Percentiles rank a stretch among this genome's conserved stretches.
Evolutionary conservation across 2,329 filamentous ascomycete species (phyloP).

Genomic region (Amphichorda felina): DNA sequence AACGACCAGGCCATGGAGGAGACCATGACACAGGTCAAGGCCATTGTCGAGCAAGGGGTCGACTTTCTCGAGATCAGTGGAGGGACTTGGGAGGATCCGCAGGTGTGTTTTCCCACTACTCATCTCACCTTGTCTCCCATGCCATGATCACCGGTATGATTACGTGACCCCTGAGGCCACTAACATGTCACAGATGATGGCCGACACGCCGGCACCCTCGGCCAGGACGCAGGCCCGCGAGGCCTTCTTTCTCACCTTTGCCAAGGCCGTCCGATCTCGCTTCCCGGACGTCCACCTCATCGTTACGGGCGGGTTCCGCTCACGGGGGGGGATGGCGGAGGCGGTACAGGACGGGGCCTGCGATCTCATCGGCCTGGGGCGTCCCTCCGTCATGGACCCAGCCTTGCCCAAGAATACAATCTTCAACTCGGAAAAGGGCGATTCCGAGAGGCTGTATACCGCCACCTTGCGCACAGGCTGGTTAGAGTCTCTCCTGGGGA

Average conservation of each 20-base stretch:
- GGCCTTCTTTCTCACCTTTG: conserved; percentile 59
- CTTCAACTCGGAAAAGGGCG: conserved; percentile 16
- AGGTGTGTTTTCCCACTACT: conserved; percentile 16
- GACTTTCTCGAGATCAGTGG: conserved; percentile 62
- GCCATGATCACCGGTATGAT: no score
- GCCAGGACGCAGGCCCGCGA: conserved; percentile 27
- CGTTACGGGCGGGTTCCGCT: conserved; percentile 54
- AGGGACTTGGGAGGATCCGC: conserved; percentile 44
- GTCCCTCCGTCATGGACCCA: conserved; percentile 26
- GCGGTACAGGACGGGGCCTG: conserved; percentile 24
- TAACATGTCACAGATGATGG: conserved; percentile 19
- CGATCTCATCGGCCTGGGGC: conserved; percentile 26
- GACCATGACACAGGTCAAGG: conserved; percentile 44
- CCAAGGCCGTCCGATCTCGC: conserved; percentile 32
- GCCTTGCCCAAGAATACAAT: conserved; percentile 20
- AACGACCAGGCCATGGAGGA: conserved; percentile 29
- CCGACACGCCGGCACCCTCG: conserved; percentile 1
- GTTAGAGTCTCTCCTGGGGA: neutral
- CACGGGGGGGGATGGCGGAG: conserved; percentile 25
- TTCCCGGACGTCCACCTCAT: conserved; percentile 34
- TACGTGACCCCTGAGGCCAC: no score
- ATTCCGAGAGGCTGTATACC: conserved; percentile 1
- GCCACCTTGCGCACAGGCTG: neutral
- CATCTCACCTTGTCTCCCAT: conserved; percentile 3
- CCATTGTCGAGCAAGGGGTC: conserved; percentile 34